Conservation (phyloP, 768 basidiomycete genomes). For the Xerocomus brunneocitrinus region DNA sequence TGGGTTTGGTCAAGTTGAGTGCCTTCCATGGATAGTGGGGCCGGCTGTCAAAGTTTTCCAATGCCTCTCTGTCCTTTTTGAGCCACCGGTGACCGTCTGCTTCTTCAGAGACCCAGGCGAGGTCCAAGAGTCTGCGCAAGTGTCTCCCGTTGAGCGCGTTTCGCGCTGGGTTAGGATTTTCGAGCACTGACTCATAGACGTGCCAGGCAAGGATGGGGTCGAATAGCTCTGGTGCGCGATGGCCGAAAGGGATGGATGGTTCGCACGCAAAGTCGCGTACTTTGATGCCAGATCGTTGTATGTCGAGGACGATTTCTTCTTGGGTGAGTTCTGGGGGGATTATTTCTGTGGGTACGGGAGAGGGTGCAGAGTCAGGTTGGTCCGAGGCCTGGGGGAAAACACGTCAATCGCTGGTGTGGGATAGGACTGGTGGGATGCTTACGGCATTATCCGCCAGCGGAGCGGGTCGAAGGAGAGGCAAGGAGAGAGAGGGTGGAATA, state of each 20-base stretch:
- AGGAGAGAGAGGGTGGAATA: slow-evolving; percentile 1
- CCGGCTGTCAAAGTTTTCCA: slow-evolving; percentile 23
- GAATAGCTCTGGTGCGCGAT: slow-evolving; percentile 25
- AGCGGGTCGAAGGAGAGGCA: slow-evolving; percentile 9
- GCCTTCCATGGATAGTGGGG: slow-evolving; percentile 27
- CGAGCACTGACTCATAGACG: slow-evolving; percentile 25
- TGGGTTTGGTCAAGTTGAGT: slow-evolving; percentile 21
- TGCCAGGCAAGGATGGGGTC: slow-evolving; percentile 31
- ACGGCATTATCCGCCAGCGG: slow-evolving; percentile 24
- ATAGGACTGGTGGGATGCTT: slow-evolving; percentile 1
- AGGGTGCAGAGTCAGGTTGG: slow-evolving; percentile 22
- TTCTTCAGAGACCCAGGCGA: slow-evolving; percentile 26
- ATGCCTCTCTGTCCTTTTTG: slow-evolving; percentile 22
- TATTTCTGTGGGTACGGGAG: slow-evolving; percentile 32
- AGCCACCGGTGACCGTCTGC: slow-evolving; percentile 24
- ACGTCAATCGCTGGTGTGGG: slow-evolving; percentile 5
- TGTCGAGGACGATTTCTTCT: slow-evolving; percentile 32
- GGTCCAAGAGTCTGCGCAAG: slow-evolving; percentile 27
- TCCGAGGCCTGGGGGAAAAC: slow-evolving; percentile 8
- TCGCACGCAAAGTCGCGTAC: slow-evolving; percentile 32
- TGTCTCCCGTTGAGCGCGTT: slow-evolving; percentile 19
- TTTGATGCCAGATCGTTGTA: slow-evolving; percentile 26
- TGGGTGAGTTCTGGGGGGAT: slow-evolving; percentile 30
- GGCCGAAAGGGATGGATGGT: slow-evolving; percentile 7
- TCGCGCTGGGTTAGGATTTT: slow-evolving; percentile 16